phyloP scores from a whole-genome alignment of 805 yeast genomes.

The Kodamaea leandrae region DNA sequence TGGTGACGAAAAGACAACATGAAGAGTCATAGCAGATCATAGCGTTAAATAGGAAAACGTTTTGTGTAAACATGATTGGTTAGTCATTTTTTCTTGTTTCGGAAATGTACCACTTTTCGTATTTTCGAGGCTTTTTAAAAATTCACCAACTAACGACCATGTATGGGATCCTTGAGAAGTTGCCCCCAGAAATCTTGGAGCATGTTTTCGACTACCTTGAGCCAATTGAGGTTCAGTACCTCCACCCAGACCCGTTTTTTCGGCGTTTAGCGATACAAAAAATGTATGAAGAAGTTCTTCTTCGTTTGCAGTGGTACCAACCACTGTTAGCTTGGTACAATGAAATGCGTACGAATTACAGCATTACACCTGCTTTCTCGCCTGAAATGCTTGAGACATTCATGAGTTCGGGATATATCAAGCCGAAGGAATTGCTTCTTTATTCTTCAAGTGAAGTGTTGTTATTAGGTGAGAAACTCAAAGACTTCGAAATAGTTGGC shows the following conservation, averaged over 20 bases:
- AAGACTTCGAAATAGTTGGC: too few species aligned
- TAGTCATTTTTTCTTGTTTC: too few species aligned
- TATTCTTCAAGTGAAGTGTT: too few species aligned
- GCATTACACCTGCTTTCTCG: background rate
- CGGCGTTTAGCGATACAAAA: background rate
- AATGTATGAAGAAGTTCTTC: background rate
- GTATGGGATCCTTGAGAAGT: background rate
- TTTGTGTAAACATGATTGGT: too few species aligned
- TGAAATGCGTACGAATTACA: background rate
- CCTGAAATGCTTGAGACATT: background rate
- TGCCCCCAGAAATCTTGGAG: slow-evolving; percentile 3
- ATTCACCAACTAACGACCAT: too few species aligned
- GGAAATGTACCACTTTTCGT: too few species aligned
- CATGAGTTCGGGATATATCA: background rate
- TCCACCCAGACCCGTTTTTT: slow-evolving; percentile 3
- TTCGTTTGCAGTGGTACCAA: background rate
- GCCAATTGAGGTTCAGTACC: slow-evolving; percentile 2
- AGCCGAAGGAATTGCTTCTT: background rate
- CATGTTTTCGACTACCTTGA: slow-evolving; percentile 1
- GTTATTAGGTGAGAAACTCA: too few species aligned
- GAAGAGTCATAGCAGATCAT: too few species aligned
- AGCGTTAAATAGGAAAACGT: too few species aligned
- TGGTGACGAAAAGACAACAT: too few species aligned
- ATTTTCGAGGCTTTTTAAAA: too few species aligned
- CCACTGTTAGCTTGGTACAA: background rate